Evolutionary conservation across 2,329 filamentous ascomycete species (phyloP).

Genomic region (Waltergamsia citrina): DNA sequence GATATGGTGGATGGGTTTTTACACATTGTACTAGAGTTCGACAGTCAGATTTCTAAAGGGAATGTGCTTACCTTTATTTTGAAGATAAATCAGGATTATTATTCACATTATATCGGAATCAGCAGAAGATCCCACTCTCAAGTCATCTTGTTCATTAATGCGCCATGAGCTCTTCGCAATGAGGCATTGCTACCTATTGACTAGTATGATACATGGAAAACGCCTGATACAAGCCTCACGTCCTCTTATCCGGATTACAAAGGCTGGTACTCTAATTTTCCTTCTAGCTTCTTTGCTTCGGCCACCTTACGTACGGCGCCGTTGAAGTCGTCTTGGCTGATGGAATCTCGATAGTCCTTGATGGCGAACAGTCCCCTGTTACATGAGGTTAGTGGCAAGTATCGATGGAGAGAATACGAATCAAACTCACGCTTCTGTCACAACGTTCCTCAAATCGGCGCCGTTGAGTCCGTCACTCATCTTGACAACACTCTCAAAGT

Average conservation of each 20-base stretch:
- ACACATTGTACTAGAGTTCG: too few relatives aligned
- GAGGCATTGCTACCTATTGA: too few relatives aligned
- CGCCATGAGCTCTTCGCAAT: too few relatives aligned
- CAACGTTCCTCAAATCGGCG: slow-evolving; percentile 92
- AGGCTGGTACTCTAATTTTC: slow-evolving; percentile 97
- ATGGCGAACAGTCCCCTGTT: slow-evolving; percentile 86
- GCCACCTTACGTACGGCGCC: slow-evolving; percentile 97
- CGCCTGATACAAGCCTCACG: too few relatives aligned
- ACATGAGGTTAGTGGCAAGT: slow-evolving; percentile 13
- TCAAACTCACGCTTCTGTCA: slow-evolving; percentile 88
- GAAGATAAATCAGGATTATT: too few relatives aligned
- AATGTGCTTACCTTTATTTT: too few relatives aligned
- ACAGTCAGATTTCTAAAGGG: too few relatives aligned
- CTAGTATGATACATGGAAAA: too few relatives aligned
- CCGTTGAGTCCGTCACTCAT: slow-evolving; percentile 99
- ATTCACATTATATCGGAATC: too few relatives aligned
- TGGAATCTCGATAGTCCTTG: slow-evolving; percentile 92
- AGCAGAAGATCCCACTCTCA: too few relatives aligned
- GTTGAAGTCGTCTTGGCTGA: slow-evolving; percentile 99
- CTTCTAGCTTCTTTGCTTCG: slow-evolving; percentile 96
- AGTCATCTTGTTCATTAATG: too few relatives aligned
- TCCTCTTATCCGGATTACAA: slow-evolving; percentile 58
- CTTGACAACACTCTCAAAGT: slow-evolving; percentile 98
- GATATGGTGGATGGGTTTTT: too few relatives aligned
- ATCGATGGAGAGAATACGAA: neutral